Conservation (phyloP, 306 rosid species). For the Pueraria montana region DNA sequence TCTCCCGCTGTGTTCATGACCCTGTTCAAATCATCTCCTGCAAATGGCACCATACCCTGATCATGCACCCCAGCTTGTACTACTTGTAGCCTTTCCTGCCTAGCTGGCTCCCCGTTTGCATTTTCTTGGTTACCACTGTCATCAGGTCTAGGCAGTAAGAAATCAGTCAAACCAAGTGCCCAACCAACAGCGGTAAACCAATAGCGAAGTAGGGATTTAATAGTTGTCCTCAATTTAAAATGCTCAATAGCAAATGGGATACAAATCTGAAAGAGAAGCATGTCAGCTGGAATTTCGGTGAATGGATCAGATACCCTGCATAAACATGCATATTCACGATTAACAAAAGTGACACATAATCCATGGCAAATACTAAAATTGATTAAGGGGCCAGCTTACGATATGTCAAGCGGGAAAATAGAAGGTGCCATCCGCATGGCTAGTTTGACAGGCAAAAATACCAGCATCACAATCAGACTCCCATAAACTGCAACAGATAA, state of each 20-base stretch:
- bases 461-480: constrained; percentile 98
- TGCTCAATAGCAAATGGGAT: constrained; percentile 98
- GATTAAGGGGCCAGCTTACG: constrained; percentile 65
- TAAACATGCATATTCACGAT: constrained; percentile 41
- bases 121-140: constrained; percentile 85
- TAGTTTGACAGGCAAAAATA: constrained; percentile 94
- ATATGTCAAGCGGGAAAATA: constrained; percentile 94
- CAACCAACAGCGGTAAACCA: constrained; percentile 99
- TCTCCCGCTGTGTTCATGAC: constrained; percentile 62
- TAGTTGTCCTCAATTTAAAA: constrained; percentile 93
- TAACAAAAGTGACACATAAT: constrained; percentile 21
- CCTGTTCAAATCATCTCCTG: constrained; percentile 70
- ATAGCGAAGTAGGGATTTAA: constrained; percentile 86
- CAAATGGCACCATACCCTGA: constrained; percentile 71
- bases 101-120: constrained; percentile 86
- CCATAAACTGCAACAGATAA: constrained; percentile 98
- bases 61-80: constrained; percentile 74
- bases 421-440: constrained; percentile 95
- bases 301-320: constrained; percentile 98
- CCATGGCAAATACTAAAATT: constrained; percentile 31
- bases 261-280: constrained; percentile 98
- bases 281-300: constrained; percentile 98
- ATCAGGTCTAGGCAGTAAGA: constrained; percentile 88
- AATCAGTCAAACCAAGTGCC: constrained; percentile 95
- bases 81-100: constrained; percentile 83